A percentile compares a stretch with the other conserved stretches of the same genome.
phyloP scores from a whole-genome alignment of 306 rosid genomes.

The Malus asiatica region DNA sequence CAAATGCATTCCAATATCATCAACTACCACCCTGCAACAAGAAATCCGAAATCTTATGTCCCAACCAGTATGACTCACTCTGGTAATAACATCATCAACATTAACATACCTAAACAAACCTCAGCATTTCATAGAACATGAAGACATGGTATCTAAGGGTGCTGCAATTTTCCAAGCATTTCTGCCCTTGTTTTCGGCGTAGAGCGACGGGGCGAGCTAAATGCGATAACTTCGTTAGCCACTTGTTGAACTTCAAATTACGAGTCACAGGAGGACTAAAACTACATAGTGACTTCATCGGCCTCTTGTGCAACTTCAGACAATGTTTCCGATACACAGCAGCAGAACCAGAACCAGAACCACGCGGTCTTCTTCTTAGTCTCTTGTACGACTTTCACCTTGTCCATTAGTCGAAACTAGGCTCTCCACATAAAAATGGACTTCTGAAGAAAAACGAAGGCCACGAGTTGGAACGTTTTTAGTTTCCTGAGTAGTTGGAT shows the following conservation, averaged over 20 bases:
- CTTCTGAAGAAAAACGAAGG: not conserved
- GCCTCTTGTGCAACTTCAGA: not conserved
- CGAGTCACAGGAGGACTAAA: not conserved
- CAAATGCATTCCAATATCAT: too few species aligned
- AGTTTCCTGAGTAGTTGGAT: not conserved
- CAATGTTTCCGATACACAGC: not conserved
- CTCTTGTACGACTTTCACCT: not conserved
- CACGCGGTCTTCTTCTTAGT: not conserved
- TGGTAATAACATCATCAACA: too few species aligned
- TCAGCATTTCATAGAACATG: not conserved
- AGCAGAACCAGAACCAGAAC: not conserved
- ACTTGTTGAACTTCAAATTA: not conserved
- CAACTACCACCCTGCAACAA: too few species aligned
- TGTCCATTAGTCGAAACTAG: not conserved
- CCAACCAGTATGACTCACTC: too few species aligned
- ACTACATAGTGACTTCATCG: not conserved
- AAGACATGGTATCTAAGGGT: not conserved
- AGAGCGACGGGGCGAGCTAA: too few species aligned
- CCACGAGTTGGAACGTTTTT: not conserved
- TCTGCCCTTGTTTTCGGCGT: not conserved
- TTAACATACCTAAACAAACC: too few species aligned
- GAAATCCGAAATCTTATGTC: too few species aligned
- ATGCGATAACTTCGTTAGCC: too few species aligned
- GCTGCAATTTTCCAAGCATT: not conserved
- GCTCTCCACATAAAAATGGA: not conserved